Evolutionary conservation across 345 rosid species (phyloP).

Genomic region (Gossypium anomalum): DNA sequence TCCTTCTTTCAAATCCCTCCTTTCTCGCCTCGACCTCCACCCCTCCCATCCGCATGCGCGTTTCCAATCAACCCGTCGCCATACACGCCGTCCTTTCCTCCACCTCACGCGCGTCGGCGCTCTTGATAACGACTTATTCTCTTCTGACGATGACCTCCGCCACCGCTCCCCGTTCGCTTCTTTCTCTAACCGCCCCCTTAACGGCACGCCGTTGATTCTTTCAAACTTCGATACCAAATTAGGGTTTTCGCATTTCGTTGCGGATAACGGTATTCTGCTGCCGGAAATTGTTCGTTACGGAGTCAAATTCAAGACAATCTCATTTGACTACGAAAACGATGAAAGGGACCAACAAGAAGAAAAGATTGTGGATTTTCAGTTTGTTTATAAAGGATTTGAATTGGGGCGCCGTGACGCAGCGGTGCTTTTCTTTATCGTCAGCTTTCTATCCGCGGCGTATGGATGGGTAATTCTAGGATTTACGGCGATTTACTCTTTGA

Average conservation of each 20-base stretch:
- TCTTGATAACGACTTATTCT: conserved; percentile 77
- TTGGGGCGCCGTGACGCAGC: conserved; percentile 67
- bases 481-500: conserved; percentile 76
- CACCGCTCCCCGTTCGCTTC: conserved; percentile 45
- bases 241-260: conserved; percentile 49
- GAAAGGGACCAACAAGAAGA: conserved; percentile 37
- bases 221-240: conserved; percentile 45
- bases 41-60: conserved; percentile 23
- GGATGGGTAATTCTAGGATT: conserved; percentile 93
- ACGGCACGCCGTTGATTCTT: conserved; percentile 50
- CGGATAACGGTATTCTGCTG: conserved; percentile 52
- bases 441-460: conserved; percentile 78
- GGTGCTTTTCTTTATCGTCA: conserved; percentile 61
- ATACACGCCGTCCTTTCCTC: conserved; percentile 65
- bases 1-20: conserved; percentile 76
- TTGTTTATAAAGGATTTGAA: conserved; percentile 64
- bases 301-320: conserved; percentile 32
- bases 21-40: conserved; percentile 70
- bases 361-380: conserved; percentile 47
- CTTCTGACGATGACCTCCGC: conserved; percentile 56
- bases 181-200: conserved; percentile 35
- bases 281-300: conserved; percentile 56
- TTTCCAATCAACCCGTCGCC: conserved; percentile 26
- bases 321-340: conserved; percentile 21
- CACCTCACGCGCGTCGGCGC: conserved; percentile 83